Percentiles rank a stretch among this genome's conserved stretches.
phyloP scores from a whole-genome alignment of 495 filamentous ascomycete genomes.

The Aspergillus cavernicola region DNA sequence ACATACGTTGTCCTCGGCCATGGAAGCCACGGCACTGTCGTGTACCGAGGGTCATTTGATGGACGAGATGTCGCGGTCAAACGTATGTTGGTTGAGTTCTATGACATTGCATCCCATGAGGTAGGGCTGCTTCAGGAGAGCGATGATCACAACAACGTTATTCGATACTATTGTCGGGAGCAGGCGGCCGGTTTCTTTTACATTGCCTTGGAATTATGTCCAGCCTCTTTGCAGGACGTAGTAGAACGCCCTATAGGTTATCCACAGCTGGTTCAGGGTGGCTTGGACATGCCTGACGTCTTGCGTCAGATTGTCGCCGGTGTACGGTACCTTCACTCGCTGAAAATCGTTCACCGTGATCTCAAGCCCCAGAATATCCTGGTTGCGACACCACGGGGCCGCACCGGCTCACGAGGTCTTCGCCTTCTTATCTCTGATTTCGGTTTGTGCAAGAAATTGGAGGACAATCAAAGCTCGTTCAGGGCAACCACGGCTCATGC shows the following conservation, averaged over 20 bases:
- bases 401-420: slow-evolving; percentile 28
- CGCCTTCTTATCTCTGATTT: slow-evolving; percentile 95
- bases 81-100: slow-evolving; percentile 91
- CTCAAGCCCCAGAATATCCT: slow-evolving; percentile 97
- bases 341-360: slow-evolving; percentile 95
- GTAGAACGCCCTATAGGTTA: slow-evolving; percentile 65
- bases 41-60: slow-evolving; percentile 81
- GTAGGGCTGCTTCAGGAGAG: slow-evolving; percentile 85
- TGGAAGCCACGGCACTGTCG: slow-evolving; percentile 82
- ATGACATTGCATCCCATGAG: slow-evolving; percentile 92
- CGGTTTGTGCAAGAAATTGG: slow-evolving; percentile 96
- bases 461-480: slow-evolving; percentile 91
- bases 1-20: slow-evolving; percentile 70
- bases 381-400: slow-evolving; percentile 55
- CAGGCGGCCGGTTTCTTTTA: slow-evolving; percentile 88
- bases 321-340: slow-evolving; percentile 79
- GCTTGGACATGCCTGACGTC: slow-evolving; percentile 57
- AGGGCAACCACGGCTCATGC: slow-evolving; percentile 91
- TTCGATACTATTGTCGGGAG: slow-evolving; percentile 91
- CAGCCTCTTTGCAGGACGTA: slow-evolving; percentile 86
- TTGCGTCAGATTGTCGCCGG: slow-evolving; percentile 85
- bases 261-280: slow-evolving; percentile 50
- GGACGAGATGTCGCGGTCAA: slow-evolving; percentile 94
- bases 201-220: slow-evolving; percentile 94
- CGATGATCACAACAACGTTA: slow-evolving; percentile 93